These are phyloP conservation scores for Obba rivulosa DNA, from an alignment of 768 basidiomycete species.

Conservation along the genomic window DNA sequence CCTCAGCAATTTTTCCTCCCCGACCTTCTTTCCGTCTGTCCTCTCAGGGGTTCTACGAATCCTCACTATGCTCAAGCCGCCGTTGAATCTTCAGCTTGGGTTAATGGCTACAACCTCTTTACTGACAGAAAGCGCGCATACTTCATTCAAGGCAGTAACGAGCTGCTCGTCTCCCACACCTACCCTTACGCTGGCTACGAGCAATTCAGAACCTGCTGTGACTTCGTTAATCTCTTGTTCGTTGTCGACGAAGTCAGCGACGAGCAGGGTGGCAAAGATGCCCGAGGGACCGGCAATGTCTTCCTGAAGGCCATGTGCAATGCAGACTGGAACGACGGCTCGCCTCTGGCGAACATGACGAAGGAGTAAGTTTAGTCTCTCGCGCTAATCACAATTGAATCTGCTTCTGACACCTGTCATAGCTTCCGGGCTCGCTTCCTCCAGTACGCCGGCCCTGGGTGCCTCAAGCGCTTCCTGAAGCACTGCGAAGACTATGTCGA, in stretches of 20 bases:
- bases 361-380: conserved; percentile 43
- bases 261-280: conserved; percentile 57
- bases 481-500: conserved; percentile 55
- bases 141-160: conserved; percentile 59
- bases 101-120: conserved; percentile 58
- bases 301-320: conserved; percentile 54
- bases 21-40: conserved; percentile 47
- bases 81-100: conserved; percentile 59
- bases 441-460: conserved; percentile 39
- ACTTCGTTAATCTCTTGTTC: conserved; percentile 50
- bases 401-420: background rate
- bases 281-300: conserved; percentile 47
- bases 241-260: conserved; percentile 69
- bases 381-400: background rate
- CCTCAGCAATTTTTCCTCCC: conserved; percentile 45
- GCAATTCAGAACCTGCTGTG: conserved; percentile 57
- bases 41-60: conserved; percentile 47
- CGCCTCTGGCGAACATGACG: conserved; percentile 54
- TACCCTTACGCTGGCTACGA: conserved; percentile 59
- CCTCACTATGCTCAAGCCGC: conserved; percentile 54
- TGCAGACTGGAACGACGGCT: conserved; percentile 51
- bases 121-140: conserved; percentile 56
- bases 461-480: conserved; percentile 45
- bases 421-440: conserved; percentile 57
- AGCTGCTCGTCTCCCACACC: conserved; percentile 58